phyloP scores from a whole-genome alignment of 1,284 basidiomycete genomes.

The Cystobasidium pallidum region DNA sequence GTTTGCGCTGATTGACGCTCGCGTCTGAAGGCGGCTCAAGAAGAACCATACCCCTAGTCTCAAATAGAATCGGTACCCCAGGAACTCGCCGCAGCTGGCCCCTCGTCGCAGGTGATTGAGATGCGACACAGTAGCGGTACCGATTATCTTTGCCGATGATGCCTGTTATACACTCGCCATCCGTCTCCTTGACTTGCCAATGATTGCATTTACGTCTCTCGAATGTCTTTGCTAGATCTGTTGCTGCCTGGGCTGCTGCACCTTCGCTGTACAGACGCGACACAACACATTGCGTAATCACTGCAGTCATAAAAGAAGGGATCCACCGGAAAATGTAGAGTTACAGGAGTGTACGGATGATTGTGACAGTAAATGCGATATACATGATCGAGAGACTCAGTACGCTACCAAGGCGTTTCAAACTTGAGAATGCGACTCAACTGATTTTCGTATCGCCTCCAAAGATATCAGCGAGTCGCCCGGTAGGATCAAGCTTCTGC shows the following conservation, averaged over 20 bases:
- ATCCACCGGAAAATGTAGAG: not conserved
- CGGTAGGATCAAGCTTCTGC: conserved; percentile 72
- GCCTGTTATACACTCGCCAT: conserved; percentile 76
- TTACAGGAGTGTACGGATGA: not conserved
- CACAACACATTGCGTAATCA: conserved; percentile 96
- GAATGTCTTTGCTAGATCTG: conserved; percentile 87
- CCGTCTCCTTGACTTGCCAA: conserved; percentile 67
- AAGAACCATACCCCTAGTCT: conserved; percentile 86
- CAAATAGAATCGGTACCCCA: conserved; percentile 81
- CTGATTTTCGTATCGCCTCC: conserved; percentile 86
- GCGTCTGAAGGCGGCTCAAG: conserved; percentile 80
- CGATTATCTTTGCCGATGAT: conserved; percentile 86
- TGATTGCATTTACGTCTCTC: conserved; percentile 95
- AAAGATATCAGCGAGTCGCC: conserved; percentile 72
- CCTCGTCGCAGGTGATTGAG: conserved; percentile 73
- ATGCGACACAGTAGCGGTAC: conserved; percentile 84
- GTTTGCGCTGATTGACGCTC: conserved; percentile 70
- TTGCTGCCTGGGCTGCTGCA: conserved; percentile 68
- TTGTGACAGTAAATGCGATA: not conserved
- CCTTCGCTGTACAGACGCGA: conserved; percentile 84
- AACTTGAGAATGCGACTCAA: conserved; percentile 63
- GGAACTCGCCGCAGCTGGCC: conserved; percentile 69
- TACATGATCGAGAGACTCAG: conserved; percentile 4
- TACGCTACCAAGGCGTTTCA: no score
- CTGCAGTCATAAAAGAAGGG: conserved; percentile 59